These are phyloP conservation scores for Meira nashicola DNA, from an alignment of 1,284 basidiomycete genomes.

Conservation along the genomic window DNA sequence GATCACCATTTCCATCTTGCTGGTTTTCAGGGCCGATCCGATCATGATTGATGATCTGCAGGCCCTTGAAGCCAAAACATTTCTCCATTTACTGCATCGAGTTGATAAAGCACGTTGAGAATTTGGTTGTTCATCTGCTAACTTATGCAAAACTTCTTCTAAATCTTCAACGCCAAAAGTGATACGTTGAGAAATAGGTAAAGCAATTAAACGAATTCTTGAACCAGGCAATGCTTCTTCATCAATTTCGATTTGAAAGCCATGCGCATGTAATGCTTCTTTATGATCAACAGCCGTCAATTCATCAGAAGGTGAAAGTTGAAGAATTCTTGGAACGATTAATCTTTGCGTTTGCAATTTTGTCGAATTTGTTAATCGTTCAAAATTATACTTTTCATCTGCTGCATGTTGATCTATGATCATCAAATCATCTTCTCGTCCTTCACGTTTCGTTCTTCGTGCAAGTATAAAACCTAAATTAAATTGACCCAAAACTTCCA, in stretches of 20 bases:
- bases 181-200: conserved; percentile 59
- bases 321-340: conserved; percentile 73
- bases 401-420: conserved; percentile 72
- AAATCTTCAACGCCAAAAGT: conserved; percentile 62
- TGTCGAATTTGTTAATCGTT: conserved; percentile 81
- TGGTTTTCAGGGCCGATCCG: conserved; percentile 70
- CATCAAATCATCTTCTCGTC: conserved; percentile 61
- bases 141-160: conserved; percentile 83
- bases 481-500: conserved; percentile 90
- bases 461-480: conserved; percentile 93
- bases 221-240: conserved; percentile 60
- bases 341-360: conserved; percentile 80
- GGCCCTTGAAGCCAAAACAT: conserved; percentile 94
- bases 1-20: conserved; percentile 75
- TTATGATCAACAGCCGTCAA: conserved; percentile 80
- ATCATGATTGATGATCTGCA: conserved; percentile 96
- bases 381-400: conserved; percentile 98
- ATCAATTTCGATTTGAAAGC: conserved; percentile 67
- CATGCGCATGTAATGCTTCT: conserved; percentile 74
- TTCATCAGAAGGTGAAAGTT: conserved; percentile 85
- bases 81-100: conserved; percentile 82
- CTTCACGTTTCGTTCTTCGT: conserved; percentile 56
- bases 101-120: conserved; percentile 62
- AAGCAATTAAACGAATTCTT: conserved; percentile 69
- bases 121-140: conserved; percentile 70